These are phyloP conservation scores for Boletus semigastroideus DNA, from an alignment of 1,284 basidiomycete species.

Conservation along the genomic window DNA sequence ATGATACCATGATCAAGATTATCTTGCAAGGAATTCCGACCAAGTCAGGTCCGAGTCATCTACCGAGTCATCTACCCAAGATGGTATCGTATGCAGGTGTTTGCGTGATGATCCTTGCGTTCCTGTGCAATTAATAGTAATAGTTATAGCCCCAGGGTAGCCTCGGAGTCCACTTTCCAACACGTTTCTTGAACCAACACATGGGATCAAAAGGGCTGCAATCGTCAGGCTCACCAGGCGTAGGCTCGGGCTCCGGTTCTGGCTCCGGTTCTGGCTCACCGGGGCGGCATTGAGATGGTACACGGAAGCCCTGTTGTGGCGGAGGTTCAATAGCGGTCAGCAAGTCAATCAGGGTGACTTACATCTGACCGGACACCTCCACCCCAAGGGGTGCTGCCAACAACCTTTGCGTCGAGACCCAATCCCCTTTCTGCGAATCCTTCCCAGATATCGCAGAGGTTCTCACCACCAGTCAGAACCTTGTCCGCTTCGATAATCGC, in stretches of 20 bases:
- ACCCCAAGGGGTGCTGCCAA: constrained; percentile 90
- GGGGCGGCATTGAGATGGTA: constrained; percentile 31
- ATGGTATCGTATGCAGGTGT: constrained; percentile 24
- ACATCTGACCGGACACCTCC: constrained; percentile 75
- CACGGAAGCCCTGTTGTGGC: constrained; percentile 26
- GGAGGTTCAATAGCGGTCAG: background rate
- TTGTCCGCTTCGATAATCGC: constrained; percentile 95
- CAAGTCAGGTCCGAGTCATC: constrained; percentile 12
- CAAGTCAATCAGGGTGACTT: constrained; percentile 16
- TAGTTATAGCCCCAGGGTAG: constrained; percentile 29
- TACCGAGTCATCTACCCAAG: constrained; percentile 13
- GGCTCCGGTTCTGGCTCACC: constrained; percentile 25
- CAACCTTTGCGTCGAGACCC: constrained; percentile 71
- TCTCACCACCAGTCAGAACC: constrained; percentile 88
- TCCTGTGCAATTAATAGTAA: constrained; percentile 25
- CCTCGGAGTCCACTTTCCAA: constrained; percentile 23
- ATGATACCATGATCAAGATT: constrained; percentile 1
- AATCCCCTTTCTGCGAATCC: constrained; percentile 85
- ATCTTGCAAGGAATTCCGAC: constrained; percentile 4
- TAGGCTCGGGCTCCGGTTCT: constrained; percentile 28
- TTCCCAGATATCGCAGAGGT: constrained; percentile 87
- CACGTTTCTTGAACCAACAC: constrained; percentile 29
- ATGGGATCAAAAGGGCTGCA: constrained; percentile 25
- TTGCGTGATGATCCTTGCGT: constrained; percentile 3
- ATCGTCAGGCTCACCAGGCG: constrained; percentile 34